These are phyloP conservation scores for Fulvia fulva DNA, from an alignment of 2,329 filamentous ascomycete species.

Conservation along the genomic window DNA sequence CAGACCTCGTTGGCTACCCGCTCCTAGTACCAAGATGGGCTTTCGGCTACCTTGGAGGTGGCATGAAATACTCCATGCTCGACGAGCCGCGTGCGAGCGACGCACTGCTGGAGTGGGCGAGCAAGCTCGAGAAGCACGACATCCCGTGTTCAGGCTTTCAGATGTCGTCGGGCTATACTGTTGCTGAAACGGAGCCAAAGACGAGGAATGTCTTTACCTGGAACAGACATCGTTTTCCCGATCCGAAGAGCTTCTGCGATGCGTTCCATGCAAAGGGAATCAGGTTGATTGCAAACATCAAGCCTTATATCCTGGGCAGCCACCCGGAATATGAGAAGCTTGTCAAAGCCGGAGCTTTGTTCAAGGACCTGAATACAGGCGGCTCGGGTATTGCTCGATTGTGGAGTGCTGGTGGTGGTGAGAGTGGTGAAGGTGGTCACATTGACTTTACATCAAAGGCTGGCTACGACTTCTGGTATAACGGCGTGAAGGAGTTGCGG, in stretches of 20 bases:
- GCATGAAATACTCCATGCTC: constrained; percentile 58
- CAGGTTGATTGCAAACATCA: constrained; percentile 66
- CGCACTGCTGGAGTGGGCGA: constrained; percentile 57
- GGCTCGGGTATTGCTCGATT: constrained; percentile 57
- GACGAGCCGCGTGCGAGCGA: constrained; percentile 55
- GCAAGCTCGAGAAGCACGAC: constrained; percentile 59
- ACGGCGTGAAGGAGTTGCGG: constrained; percentile 61
- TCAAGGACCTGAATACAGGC: constrained; percentile 52
- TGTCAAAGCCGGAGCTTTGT: constrained; percentile 57
- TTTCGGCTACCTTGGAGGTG: constrained; percentile 68
- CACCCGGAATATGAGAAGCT: constrained; percentile 65
- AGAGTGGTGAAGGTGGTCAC: constrained; percentile 66
- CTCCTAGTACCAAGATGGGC: constrained; percentile 67
- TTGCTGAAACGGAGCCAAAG: constrained; percentile 63
- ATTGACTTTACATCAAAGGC: constrained; percentile 68
- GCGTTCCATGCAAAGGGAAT: constrained; percentile 63
- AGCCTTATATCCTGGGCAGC: constrained; percentile 64
- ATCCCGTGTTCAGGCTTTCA: constrained; percentile 70
- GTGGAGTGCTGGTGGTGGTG: constrained; percentile 69
- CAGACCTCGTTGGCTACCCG: constrained; percentile 64
- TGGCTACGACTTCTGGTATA: constrained; percentile 68
- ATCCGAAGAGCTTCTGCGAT: constrained; percentile 60
- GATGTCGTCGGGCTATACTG: constrained; percentile 69
- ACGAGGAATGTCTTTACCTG: constrained; percentile 69
- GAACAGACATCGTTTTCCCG: constrained; percentile 66